Evolutionary conservation across 140 eudicot genomes (phyloP), one percentile per base, ranked within the genome.

Genomic region (Ambrosia hybrid): DNA sequence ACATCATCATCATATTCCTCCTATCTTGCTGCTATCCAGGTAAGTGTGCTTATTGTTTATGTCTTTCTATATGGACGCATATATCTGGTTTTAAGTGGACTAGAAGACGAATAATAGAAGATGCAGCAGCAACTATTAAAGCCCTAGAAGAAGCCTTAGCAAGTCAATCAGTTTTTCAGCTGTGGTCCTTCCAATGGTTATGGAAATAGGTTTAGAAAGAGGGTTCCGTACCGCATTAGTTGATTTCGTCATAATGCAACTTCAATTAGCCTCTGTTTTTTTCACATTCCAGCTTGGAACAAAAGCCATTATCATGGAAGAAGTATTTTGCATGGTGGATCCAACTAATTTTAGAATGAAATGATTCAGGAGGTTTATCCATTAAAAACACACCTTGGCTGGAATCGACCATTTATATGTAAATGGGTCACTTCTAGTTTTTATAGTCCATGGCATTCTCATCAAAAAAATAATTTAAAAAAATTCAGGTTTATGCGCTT

Each of bases 231-330:
- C 90, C 3, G 99, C 99, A 26, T 46, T 94, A 6, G 96, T 96
- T 68, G 97, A 94, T 67, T 88, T 94, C 15, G 79, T 94, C 36
- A 85, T 88, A 39, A 94, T 94, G 99, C 99, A 94, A 80, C 90
- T 94, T 36, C 99, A 94, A 70, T 76, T 94, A 56, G 97, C 99
- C 55, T 84, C 96, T 2, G 99, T 90, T 1, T 94, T 94, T 78
- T 94, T 94, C 64, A 94, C 99, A 9, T 94, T 94, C 78, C 99
- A 94, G 82, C 95, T 94, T 11, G 99, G 99, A 51, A 94, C 99
- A 56, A 94, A 94, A 79, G 97, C 99, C 15, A 90, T 77, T 94
- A 90, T 60, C 90, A 76, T 52, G 99, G 99, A 21, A 73, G 99
- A 83, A 94, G 96, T 0, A 76, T 94, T 74, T 76, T 94, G 46